These are phyloP conservation scores for Saksenaea vasiformis DNA, from an alignment of 371 early-diverging fungal genomes.

Conservation along the genomic window DNA sequence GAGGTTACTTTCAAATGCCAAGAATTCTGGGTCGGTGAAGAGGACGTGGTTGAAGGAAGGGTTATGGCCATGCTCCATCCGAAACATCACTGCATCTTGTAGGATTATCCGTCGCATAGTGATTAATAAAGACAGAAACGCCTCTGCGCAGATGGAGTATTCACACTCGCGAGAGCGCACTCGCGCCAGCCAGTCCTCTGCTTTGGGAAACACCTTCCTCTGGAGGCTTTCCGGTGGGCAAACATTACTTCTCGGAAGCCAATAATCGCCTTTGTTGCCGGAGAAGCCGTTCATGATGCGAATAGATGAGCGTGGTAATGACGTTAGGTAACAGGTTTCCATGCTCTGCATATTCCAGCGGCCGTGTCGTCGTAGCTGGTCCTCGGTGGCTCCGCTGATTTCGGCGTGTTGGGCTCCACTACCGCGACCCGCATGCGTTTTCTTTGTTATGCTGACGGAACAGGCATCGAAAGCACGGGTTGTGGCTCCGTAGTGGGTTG, in stretches of 20 bases:
- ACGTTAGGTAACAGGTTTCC: neutral
- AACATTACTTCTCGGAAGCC: neutral
- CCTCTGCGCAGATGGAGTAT: too few relatives aligned
- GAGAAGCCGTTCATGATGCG: neutral
- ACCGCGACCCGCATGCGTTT: neutral
- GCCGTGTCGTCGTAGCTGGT: neutral
- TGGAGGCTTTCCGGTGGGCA: neutral
- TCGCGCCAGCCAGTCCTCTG: too few relatives aligned
- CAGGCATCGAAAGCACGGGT: neutral
- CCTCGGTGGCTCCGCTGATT: neutral
- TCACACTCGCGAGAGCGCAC: too few relatives aligned
- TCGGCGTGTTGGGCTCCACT: neutral
- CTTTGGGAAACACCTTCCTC: neutral
- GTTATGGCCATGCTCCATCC: too few relatives aligned
- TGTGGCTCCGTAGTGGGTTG: neutral
- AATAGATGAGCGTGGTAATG: neutral
- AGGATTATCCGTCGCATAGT: too few relatives aligned
- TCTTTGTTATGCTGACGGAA: neutral
- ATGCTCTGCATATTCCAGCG: constrained; percentile 5
- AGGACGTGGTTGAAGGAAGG: too few relatives aligned
- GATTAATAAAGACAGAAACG: too few relatives aligned
- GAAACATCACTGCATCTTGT: too few relatives aligned
- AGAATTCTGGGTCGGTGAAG: too few relatives aligned
- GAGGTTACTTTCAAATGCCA: too few relatives aligned
- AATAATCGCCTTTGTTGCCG: neutral